Evolutionary conservation across 805 yeast species (phyloP).

Genomic region (Tetrapisispora namnaoensis): DNA sequence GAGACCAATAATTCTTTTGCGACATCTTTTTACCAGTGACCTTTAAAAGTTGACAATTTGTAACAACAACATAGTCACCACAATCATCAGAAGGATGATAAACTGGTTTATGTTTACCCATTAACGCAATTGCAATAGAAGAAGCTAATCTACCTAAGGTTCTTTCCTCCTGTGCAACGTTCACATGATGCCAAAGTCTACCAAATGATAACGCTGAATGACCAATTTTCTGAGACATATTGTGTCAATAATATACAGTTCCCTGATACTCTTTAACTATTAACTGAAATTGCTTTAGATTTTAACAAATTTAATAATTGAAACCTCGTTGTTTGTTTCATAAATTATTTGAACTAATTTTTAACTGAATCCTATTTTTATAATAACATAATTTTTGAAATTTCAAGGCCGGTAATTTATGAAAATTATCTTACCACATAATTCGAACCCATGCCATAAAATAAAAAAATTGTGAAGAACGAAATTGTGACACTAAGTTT

Average conservation of each 20-base stretch:
- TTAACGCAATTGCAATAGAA: slow-evolving; percentile 73
- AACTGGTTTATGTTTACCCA: slow-evolving; percentile 97
- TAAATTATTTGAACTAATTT: no score
- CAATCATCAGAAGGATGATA: slow-evolving; percentile 69
- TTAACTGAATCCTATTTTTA: background rate
- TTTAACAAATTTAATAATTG: no score
- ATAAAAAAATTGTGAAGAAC: no score
- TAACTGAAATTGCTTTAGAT: no score
- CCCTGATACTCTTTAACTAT: background rate
- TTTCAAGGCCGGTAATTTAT: background rate
- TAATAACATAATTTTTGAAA: background rate
- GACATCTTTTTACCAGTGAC: slow-evolving; percentile 79
- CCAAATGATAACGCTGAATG: slow-evolving; percentile 67
- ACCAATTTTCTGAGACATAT: slow-evolving; percentile 30
- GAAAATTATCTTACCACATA: background rate
- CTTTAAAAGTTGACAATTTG: slow-evolving; percentile 75
- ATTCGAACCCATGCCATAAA: no score
- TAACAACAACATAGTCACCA: slow-evolving; percentile 95
- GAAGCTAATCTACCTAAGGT: slow-evolving; percentile 90
- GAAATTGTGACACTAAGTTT: no score
- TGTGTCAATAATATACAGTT: background rate
- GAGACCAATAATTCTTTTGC: slow-evolving; percentile 80
- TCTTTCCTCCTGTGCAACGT: slow-evolving; percentile 72
- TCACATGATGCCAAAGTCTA: slow-evolving; percentile 92
- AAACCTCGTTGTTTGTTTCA: no score